phyloP scores from a whole-genome alignment of 2,329 filamentous ascomycete genomes.

The Fusarium bulbicola region DNA sequence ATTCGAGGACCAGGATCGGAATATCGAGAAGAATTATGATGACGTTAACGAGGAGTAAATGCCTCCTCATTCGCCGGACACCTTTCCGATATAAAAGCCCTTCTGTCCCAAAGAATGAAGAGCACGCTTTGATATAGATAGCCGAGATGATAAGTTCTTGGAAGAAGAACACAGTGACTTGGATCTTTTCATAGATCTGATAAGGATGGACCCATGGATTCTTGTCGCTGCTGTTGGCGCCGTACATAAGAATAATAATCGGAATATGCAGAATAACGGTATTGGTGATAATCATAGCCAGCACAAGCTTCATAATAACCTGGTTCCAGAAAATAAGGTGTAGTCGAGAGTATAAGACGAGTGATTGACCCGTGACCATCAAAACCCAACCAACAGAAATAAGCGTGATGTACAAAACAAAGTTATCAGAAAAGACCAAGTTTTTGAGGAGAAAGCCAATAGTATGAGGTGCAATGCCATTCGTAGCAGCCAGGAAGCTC shows the following conservation, averaged over 20 bases:
- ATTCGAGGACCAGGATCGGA: constrained; percentile 44
- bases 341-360: constrained; percentile 70
- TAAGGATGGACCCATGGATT: constrained; percentile 46
- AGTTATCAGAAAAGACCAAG: constrained; percentile 4
- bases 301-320: constrained; percentile 57
- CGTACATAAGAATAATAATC: constrained; percentile 65
- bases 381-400: constrained; percentile 44
- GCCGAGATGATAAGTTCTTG: constrained; percentile 64
- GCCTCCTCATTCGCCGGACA: constrained; percentile 36
- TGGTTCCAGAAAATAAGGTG: constrained; percentile 65
- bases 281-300: constrained; percentile 67
- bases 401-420: constrained; percentile 39
- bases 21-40: constrained; percentile 53
- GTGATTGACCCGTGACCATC: constrained; percentile 69
- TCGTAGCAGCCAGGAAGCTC: constrained; percentile 47
- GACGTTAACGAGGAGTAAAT: constrained; percentile 55
- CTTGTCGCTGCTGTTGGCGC: constrained; percentile 51
- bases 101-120: constrained; percentile 1
- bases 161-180: constrained; percentile 63
- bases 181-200: constrained; percentile 61
- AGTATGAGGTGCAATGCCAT: constrained; percentile 49
- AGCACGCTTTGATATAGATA: constrained; percentile 54
- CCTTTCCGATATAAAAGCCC: not conserved
- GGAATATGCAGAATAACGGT: constrained; percentile 58
- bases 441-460: constrained; percentile 57